Base-by-base conservation (phyloP, 441 rosid genomes). In the Erodium texanum region DNA sequence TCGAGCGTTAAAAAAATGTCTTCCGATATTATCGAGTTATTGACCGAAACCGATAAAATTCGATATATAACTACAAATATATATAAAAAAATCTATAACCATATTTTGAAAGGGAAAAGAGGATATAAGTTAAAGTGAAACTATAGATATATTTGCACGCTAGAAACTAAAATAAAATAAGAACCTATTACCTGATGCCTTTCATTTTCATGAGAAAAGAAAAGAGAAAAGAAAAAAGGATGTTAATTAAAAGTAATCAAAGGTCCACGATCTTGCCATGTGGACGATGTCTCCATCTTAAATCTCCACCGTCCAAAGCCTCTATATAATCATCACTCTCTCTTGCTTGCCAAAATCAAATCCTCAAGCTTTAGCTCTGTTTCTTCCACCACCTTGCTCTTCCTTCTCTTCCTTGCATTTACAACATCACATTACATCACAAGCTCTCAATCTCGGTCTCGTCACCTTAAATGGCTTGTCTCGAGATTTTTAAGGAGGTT, bases 401-500 rank as follows among this genome's bases (percentile, higher is more conserved):
- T 38, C 77, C 62, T 56, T 65, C 48, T 62, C 76, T 65, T 68
- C 70, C 69, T 69, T 48, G 22, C 69, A 0, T 65, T 70, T 71
- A 63, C 67, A 70, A 74, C 79, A 77, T 65, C 64, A 43, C 48
- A 54, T 59, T 50, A 2, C 50, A 15, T 16, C 66, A 43, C 64
- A 36, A 2, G 22, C 23, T 65, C 36, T 20, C 29, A 10, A 63
- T 38, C 36, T 32, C 36, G 1, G 20, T 43, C 20, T 36, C 74
- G 65, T 66, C 18, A 43, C 62, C 67, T 58, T 50, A 68, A 71
- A 86, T 84, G 91, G 87, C 80, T 64, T 86, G 88, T 77, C 75
- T 86, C 38, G 88, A 83, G 77, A 74, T 82, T 43, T 78, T 76
- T 67, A 83, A 74, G 65, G 82, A 87, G 79, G 93, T 89, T 24